These are phyloP conservation scores for Clonostachys solani DNA, from an alignment of 2,329 filamentous ascomycete genomes.

Conservation along the genomic window DNA sequence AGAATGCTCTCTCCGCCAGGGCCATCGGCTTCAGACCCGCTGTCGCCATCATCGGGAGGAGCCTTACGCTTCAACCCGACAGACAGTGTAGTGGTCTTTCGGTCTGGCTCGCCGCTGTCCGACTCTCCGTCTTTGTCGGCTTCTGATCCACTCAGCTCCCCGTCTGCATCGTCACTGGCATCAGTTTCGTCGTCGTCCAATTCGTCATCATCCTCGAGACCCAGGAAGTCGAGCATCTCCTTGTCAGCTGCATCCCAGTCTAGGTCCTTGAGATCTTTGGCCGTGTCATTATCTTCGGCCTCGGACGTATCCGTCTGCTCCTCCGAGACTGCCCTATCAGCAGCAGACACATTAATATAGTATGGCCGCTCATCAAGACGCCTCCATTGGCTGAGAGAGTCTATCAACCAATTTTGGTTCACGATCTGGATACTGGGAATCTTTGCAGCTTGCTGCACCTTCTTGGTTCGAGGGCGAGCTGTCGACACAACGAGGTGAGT, in stretches of 20 bases:
- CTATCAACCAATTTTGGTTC: conserved; percentile 82
- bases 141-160: conserved; percentile 10
- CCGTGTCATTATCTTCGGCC: conserved; percentile 19
- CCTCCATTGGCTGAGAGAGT: conserved; percentile 81
- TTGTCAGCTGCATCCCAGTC: conserved; percentile 64
- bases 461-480: conserved; percentile 74
- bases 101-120: conserved; percentile 19
- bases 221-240: conserved; percentile 73
- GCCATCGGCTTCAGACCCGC: conserved; percentile 17
- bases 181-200: conserved; percentile 7
- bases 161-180: conserved; percentile 8
- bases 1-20: conserved; percentile 27
- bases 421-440: conserved; percentile 86
- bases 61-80: conserved; percentile 26
- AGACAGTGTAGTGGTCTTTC: background rate
- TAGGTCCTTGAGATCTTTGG: conserved; percentile 47
- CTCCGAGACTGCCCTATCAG: conserved; percentile 45
- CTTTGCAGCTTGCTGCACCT: conserved; percentile 81
- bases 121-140: conserved; percentile 8
- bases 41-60: conserved; percentile 6
- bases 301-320: conserved; percentile 25
- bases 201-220: conserved; percentile 47
- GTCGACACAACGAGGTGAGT: conserved; percentile 73
- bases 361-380: conserved; percentile 76
- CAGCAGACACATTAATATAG: conserved; percentile 66